phyloP scores from a whole-genome alignment of 768 basidiomycete genomes.

The Lactarius tabidus region DNA sequence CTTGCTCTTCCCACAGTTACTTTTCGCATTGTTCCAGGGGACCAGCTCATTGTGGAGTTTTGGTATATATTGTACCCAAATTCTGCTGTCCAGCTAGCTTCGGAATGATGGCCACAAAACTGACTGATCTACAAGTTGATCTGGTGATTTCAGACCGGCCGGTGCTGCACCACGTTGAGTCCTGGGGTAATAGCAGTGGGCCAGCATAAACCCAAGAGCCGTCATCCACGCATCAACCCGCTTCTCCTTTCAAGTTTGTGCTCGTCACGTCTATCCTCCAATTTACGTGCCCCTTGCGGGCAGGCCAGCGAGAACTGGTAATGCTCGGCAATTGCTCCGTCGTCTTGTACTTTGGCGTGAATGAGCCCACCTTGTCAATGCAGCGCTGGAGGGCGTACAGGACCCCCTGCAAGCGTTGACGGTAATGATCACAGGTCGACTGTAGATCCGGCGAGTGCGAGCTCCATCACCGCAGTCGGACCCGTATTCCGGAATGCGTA shows the following conservation, averaged over 20 bases:
- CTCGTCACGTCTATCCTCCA: constrained; percentile 7
- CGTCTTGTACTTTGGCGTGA: neutral
- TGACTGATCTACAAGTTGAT: no score
- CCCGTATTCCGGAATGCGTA: neutral
- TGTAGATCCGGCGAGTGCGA: neutral
- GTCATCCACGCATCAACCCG: neutral
- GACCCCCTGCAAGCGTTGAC: neutral
- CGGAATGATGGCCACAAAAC: no score
- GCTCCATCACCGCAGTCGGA: constrained; percentile 1
- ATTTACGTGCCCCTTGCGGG: neutral
- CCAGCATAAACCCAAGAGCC: neutral
- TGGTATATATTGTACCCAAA: neutral
- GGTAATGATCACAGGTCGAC: constrained; percentile 1
- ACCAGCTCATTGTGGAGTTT: neutral
- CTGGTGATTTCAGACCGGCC: neutral
- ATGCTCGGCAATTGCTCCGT: neutral
- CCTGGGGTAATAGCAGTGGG: neutral
- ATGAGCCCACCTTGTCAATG: neutral
- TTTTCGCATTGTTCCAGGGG: no score
- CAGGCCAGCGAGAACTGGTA: neutral
- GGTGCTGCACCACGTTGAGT: neutral
- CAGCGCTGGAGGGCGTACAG: neutral
- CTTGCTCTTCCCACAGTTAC: no score
- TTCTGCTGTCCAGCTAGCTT: neutral
- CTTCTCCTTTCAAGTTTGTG: neutral